These are phyloP conservation scores for Bacidia rubella DNA, from an alignment of 495 filamentous ascomycete genomes.

Conservation along the genomic window DNA sequence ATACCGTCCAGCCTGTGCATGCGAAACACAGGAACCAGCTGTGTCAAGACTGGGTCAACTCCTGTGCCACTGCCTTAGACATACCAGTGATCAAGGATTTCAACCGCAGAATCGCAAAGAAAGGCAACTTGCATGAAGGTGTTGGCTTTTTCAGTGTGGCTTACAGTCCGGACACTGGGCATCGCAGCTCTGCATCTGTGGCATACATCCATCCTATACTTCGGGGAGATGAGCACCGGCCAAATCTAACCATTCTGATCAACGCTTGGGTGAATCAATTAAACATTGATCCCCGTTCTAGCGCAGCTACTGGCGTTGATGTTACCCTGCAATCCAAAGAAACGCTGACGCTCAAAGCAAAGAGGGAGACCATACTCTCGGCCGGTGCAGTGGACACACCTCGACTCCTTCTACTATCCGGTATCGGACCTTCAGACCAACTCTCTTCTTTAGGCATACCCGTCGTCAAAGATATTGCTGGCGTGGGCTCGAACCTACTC, in stretches of 20 bases:
- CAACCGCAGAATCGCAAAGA: slow-evolving; percentile 58
- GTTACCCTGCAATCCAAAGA: slow-evolving; percentile 52
- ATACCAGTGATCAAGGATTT: slow-evolving; percentile 70
- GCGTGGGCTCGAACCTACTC: slow-evolving; percentile 67
- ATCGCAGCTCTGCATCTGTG: slow-evolving; percentile 64
- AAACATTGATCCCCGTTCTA: slow-evolving; percentile 33
- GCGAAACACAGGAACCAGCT: slow-evolving; percentile 65
- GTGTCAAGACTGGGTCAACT: slow-evolving; percentile 68
- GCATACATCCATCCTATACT: slow-evolving; percentile 82
- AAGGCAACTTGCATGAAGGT: slow-evolving; percentile 52
- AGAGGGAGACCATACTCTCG: slow-evolving; percentile 61
- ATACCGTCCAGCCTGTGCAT: slow-evolving; percentile 70
- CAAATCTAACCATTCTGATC: slow-evolving; percentile 67
- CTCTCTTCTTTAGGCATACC: slow-evolving; percentile 51
- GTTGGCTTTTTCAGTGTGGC: slow-evolving; percentile 76
- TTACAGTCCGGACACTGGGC: slow-evolving; percentile 70
- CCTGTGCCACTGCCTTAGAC: slow-evolving; percentile 55
- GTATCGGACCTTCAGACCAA: slow-evolving; percentile 56
- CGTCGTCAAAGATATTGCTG: slow-evolving; percentile 56
- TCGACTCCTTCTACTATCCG: slow-evolving; percentile 59
- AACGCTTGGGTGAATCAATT: slow-evolving; percentile 68
- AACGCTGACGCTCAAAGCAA: slow-evolving; percentile 44
- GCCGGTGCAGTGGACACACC: slow-evolving; percentile 69
- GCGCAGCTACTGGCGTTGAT: slow-evolving; percentile 44
- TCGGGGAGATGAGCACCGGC: slow-evolving; percentile 56